Base-by-base conservation (phyloP, 768 basidiomycete species). In the Hericium coralloides region DNA sequence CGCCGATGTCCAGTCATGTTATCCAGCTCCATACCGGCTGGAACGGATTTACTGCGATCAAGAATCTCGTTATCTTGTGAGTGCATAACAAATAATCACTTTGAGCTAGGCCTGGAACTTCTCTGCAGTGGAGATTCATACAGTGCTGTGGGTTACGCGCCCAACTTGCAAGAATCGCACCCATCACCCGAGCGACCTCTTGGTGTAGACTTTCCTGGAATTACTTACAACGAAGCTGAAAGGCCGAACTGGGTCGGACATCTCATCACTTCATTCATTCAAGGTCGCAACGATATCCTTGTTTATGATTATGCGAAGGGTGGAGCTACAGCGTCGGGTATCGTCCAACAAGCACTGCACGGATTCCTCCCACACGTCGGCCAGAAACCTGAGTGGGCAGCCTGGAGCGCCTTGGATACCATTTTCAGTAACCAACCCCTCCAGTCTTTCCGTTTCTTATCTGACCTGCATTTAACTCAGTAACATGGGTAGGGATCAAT, bases 161-260 rank as follows among this genome's bases (percentile, higher is more conserved):
- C 61, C 43, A 43, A 47, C 26, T 31, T 31, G 31, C 7, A 31
- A 9, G 26, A 53, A 20, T 68, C 41, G 12, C 57, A 52, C 15
- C 79, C 82, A 2, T 69, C 66, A n/a, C 67, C 71, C 50, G 60
- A 71, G 4, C 60, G 73, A 18, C 83, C 82, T 2, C 66, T 82
- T 2, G 80, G 83, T 0, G 67, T 79, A 2, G 61, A 65, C 3
- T 84, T 74, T 59, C 80, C 82, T 20, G 82, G 81, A 1, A 39
- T 62, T 6, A 77, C 80, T 0, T 82, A 68, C 66, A 74, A 75
- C 38, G 82, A 80, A 61, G 56, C 59, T 1, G 73, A 69, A 37
- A 64, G 69, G 41, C 77, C 82, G 8, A 85, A 85, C 65, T 86
- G 84, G 84, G 79, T 86, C 37, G 79, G 83, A 2, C 74, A 81